Conservation (phyloP, 805 yeast genomes). For the Zygosaccharomyces kombuchaensis region DNA sequence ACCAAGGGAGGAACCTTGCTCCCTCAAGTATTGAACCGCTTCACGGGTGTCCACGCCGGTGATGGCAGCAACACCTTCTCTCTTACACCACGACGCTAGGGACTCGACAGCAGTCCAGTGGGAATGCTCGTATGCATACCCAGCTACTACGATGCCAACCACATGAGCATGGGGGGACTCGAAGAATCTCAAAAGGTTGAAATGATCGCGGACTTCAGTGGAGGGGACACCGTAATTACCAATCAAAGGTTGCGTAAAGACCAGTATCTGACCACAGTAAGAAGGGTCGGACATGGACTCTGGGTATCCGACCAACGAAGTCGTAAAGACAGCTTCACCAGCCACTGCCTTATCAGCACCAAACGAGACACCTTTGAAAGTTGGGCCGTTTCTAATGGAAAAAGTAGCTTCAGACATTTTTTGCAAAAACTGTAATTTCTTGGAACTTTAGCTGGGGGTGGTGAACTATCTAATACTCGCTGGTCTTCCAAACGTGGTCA, state of each 20-base stretch:
- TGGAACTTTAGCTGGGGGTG: background rate
- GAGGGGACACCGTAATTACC: constrained; percentile 99
- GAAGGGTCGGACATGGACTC: constrained; percentile 99
- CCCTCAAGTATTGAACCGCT: constrained; percentile 87
- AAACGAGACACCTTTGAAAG: constrained; percentile 87
- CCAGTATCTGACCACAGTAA: constrained; percentile 92
- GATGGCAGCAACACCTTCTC: constrained; percentile 94
- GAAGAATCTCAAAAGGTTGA: constrained; percentile 78
- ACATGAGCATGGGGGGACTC: constrained; percentile 92
- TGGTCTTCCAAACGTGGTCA: constrained; percentile 52
- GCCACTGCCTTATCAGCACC: constrained; percentile 91
- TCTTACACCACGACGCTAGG: constrained; percentile 90
- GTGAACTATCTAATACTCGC: constrained; percentile 33
- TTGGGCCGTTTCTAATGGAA: constrained; percentile 88
- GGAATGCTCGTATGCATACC: constrained; percentile 91
- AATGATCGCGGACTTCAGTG: constrained; percentile 72
- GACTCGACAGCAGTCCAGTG: constrained; percentile 99
- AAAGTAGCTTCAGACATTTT: constrained; percentile 59
- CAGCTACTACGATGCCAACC: constrained; percentile 93
- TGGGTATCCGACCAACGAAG: constrained; percentile 97
- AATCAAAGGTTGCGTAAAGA: constrained; percentile 93
- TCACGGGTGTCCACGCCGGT: constrained; percentile 98
- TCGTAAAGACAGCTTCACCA: constrained; percentile 97
- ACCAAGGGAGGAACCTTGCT: constrained; percentile 92
- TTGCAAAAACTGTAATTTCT: constrained; percentile 8